Evolutionary conservation across 1,284 basidiomycete genomes (phyloP).

Genomic region (Malassezia psittaci): DNA sequence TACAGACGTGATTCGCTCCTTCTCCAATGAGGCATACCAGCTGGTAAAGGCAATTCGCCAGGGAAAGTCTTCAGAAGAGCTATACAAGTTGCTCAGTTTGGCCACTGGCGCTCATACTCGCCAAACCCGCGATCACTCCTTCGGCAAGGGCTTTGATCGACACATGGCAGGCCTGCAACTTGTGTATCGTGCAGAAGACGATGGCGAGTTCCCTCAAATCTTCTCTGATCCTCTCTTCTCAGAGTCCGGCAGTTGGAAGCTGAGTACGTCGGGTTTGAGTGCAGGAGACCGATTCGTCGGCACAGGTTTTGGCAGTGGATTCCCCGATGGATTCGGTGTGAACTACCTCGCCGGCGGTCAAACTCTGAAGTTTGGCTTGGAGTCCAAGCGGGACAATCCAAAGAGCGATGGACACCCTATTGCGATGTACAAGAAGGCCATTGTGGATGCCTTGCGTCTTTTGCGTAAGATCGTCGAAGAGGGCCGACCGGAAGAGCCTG

Average conservation of each 20-base stretch:
- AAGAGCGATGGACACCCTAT: constrained; percentile 60
- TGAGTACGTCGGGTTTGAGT: constrained; percentile 82
- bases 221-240: constrained; percentile 62
- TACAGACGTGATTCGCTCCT: constrained; percentile 79
- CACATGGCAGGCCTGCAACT: constrained; percentile 77
- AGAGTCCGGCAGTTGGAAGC: constrained; percentile 72
- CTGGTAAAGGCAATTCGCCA: constrained; percentile 72
- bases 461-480: constrained; percentile 59
- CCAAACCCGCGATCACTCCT: constrained; percentile 68
- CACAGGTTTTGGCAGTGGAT: constrained; percentile 59
- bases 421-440: constrained; percentile 57
- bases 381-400: constrained; percentile 60
- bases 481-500: constrained; percentile 25
- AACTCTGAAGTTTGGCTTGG: constrained; percentile 85
- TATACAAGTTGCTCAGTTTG: constrained; percentile 56
- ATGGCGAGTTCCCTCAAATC: constrained; percentile 31
- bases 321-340: constrained; percentile 34
- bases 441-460: constrained; percentile 62
- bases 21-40: constrained; percentile 64
- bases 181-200: constrained; percentile 31
- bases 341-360: constrained; percentile 64
- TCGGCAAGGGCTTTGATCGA: constrained; percentile 78
- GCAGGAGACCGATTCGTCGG: constrained; percentile 78
- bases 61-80: constrained; percentile 52
- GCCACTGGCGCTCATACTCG: constrained; percentile 66